phyloP scores from a whole-genome alignment of 1,139 yeast genomes.

The Sugiyamaella paludigena region DNA sequence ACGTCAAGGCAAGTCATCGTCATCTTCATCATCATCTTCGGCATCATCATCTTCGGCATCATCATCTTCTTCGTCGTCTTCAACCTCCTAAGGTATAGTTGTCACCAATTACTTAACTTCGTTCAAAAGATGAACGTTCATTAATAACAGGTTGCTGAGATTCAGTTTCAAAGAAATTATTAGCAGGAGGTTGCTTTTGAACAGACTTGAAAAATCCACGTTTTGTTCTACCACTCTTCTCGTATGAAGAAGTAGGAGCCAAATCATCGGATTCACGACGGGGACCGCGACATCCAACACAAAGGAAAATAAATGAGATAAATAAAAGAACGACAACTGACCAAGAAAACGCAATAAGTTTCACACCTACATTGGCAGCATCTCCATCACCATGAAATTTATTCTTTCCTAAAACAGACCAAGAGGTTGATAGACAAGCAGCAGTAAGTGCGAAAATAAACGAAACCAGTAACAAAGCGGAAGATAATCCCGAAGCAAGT shows the following conservation, averaged over 20 bases:
- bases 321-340: slow-evolving; percentile 51
- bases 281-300: slow-evolving; percentile 32
- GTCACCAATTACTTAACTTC: slow-evolving; percentile 14
- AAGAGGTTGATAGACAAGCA: slow-evolving; percentile 63
- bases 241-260: slow-evolving; percentile 15
- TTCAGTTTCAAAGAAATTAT: slow-evolving; percentile 21
- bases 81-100: too few species aligned
- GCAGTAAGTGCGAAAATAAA: slow-evolving; percentile 55
- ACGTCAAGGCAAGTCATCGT: too few species aligned
- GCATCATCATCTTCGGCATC: too few species aligned
- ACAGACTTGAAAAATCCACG: slow-evolving; percentile 16
- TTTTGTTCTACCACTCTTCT: slow-evolving; percentile 7
- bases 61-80: too few species aligned
- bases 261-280: slow-evolving; percentile 17
- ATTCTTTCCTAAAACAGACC: slow-evolving; percentile 59
- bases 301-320: slow-evolving; percentile 36
- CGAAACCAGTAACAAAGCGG: slow-evolving; percentile 43
- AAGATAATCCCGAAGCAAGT: slow-evolving; percentile 36
- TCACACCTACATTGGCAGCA: slow-evolving; percentile 53
- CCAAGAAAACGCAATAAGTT: slow-evolving; percentile 66
- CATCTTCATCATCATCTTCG: too few species aligned
- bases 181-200: slow-evolving; percentile 10
- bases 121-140: slow-evolving; percentile 25
- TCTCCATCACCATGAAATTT: slow-evolving; percentile 51
- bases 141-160: slow-evolving; percentile 26